Evolutionary conservation across 179 eudicot genomes (phyloP).

Genomic region (Amaranthus tricolor): DNA sequence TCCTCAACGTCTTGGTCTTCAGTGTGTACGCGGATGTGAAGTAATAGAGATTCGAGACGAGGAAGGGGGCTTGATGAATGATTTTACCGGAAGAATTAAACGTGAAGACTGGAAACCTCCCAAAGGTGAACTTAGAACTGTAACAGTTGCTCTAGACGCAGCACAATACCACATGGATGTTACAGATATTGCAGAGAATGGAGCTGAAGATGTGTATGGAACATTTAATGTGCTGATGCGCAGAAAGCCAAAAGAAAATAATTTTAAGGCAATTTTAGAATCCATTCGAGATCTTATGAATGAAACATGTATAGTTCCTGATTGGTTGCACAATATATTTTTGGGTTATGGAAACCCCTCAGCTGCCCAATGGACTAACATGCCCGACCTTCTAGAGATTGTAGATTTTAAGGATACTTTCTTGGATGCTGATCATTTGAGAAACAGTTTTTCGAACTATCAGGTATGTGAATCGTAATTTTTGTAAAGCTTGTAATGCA

Average conservation of each 20-base stretch:
- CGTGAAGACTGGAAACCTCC: slow-evolving; percentile 99
- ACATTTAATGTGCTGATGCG: slow-evolving; percentile 87
- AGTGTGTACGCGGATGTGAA: slow-evolving; percentile 98
- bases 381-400: slow-evolving; percentile 83
- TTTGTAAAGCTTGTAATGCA: neutral
- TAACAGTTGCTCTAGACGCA: slow-evolving; percentile 85
- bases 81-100: slow-evolving; percentile 91
- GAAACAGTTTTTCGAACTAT: slow-evolving; percentile 62
- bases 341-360: slow-evolving; percentile 99
- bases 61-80: slow-evolving; percentile 91
- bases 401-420: slow-evolving; percentile 96
- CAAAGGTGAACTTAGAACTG: slow-evolving; percentile 94
- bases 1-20: slow-evolving; percentile 90
- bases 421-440: slow-evolving; percentile 82
- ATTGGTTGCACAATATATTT: slow-evolving; percentile 94
- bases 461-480: slow-evolving; percentile 44
- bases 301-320: slow-evolving; percentile 97
- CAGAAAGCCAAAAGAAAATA: slow-evolving; percentile 97
- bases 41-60: slow-evolving; percentile 91
- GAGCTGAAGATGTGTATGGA: slow-evolving; percentile 86
- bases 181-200: slow-evolving; percentile 91
- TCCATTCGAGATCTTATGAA: slow-evolving; percentile 98
- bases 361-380: slow-evolving; percentile 94
- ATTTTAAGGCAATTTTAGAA: slow-evolving; percentile 94
- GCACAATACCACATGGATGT: slow-evolving; percentile 99